Conservation (phyloP, 805 yeast species). For the Babjeviella inositovora region DNA sequence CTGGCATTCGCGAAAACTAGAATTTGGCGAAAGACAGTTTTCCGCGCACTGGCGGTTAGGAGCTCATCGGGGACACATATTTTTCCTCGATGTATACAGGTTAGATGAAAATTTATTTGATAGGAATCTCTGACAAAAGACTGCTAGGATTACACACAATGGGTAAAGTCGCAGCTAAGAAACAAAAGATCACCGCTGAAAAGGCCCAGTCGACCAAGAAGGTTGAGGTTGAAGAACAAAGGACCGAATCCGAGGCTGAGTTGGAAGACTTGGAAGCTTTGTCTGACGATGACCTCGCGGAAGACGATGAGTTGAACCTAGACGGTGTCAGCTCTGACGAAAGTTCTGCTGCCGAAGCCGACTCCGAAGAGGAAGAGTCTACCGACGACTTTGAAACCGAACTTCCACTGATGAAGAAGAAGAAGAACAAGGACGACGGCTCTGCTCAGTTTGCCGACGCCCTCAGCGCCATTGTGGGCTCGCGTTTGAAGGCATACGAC, state of each 20-base stretch:
- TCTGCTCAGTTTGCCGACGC: conserved; percentile 69
- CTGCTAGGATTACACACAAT: background rate
- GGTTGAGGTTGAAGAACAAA: conserved; percentile 2
- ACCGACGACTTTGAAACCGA: conserved; percentile 15
- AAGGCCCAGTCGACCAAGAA: background rate
- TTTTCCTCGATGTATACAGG: background rate
- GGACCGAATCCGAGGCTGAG: conserved; percentile 2
- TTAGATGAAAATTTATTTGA: background rate
- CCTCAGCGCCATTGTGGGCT: conserved; percentile 66
- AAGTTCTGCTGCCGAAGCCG: conserved; percentile 4
- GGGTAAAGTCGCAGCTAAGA: background rate
- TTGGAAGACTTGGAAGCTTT: conserved; percentile 4
- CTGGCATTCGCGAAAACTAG: too few species aligned
- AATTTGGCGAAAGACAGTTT: too few species aligned
- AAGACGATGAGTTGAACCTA: conserved; percentile 5
- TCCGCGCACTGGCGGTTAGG: too few species aligned
- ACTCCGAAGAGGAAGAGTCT: conserved; percentile 7
- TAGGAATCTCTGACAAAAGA: background rate
- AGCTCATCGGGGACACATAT: too few species aligned
- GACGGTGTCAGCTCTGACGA: conserved; percentile 3
- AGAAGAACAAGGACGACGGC: conserved; percentile 50
- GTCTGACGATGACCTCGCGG: conserved; percentile 11
- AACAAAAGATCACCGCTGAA: background rate
- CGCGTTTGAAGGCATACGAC: conserved; percentile 78
- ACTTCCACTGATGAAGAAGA: conserved; percentile 35